Evolutionary conservation across 768 basidiomycete genomes (phyloP).

Genomic region (Lactarius sanguifluus): DNA sequence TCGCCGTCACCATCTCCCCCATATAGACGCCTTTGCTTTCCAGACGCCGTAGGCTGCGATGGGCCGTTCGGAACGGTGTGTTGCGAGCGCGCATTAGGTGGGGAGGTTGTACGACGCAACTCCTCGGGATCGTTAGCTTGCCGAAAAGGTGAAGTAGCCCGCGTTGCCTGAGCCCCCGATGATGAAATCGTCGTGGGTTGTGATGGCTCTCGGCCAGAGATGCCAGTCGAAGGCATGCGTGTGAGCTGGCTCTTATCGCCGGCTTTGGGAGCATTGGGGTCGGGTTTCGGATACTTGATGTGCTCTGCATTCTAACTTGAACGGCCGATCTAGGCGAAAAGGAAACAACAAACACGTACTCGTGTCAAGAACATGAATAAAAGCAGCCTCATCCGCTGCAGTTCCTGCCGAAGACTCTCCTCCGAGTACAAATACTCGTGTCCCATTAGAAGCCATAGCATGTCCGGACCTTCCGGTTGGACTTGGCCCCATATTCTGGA

Average conservation of each 20-base stretch:
- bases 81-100: conserved; percentile 47
- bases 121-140: conserved; percentile 52
- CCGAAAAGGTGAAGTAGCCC: conserved; percentile 66
- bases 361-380: conserved; percentile 93
- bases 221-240: conserved; percentile 49
- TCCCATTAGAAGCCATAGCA: conserved; percentile 94
- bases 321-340: neutral
- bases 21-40: conserved; percentile 49
- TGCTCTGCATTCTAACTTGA: conserved; percentile 52
- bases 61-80: conserved; percentile 45
- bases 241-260: conserved; percentile 35
- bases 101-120: conserved; percentile 66
- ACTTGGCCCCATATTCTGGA: conserved; percentile 98
- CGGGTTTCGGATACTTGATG: conserved; percentile 79
- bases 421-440: conserved; percentile 88
- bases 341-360: conserved; percentile 54
- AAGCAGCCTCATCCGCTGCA: conserved; percentile 72
- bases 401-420: conserved; percentile 83
- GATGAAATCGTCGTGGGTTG: conserved; percentile 24
- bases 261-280: conserved; percentile 49
- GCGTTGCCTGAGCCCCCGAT: conserved; percentile 39
- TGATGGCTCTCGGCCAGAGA: conserved; percentile 21
- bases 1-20: conserved; percentile 57
- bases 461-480: conserved; percentile 93
- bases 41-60: conserved; percentile 37